phyloP scores from a whole-genome alignment of 495 filamentous ascomycete species.

The Astrothelium subdiscretum region DNA sequence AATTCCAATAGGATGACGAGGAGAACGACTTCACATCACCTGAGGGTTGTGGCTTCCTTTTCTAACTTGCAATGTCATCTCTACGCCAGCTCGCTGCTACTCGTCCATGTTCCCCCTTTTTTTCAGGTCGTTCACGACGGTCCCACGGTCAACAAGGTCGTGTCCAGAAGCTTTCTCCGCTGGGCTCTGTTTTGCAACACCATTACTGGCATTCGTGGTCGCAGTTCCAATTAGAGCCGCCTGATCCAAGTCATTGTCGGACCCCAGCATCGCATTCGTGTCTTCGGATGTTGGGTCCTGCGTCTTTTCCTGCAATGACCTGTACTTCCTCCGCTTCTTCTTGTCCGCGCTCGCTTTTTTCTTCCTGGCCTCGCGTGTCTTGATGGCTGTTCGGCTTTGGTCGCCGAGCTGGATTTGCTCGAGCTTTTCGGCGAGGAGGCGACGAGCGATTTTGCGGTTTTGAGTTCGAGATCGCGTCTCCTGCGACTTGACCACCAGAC shows the following conservation, averaged over 20 bases:
- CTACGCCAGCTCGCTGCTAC: too few species aligned
- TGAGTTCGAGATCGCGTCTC: constrained; percentile 76
- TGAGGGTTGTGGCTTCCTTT: too few species aligned
- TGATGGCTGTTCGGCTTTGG: constrained; percentile 44
- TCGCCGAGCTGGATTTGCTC: constrained; percentile 56
- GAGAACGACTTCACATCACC: too few species aligned
- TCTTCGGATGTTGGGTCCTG: neutral
- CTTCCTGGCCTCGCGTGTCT: constrained; percentile 41
- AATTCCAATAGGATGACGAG: too few species aligned
- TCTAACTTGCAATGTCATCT: too few species aligned
- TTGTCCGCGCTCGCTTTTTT: constrained; percentile 57
- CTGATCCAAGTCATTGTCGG: neutral
- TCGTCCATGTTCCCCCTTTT: too few species aligned
- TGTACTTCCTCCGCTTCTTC: constrained; percentile 57
- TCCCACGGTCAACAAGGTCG: too few species aligned
- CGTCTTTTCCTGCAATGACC: constrained; percentile 34
- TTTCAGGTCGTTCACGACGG: too few species aligned
- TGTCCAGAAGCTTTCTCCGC: too few species aligned
- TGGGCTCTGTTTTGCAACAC: too few species aligned
- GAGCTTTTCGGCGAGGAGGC: constrained; percentile 62
- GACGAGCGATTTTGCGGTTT: constrained; percentile 79
- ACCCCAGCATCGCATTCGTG: neutral
- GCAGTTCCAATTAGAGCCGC: neutral
- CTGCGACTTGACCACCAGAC: constrained; percentile 84
- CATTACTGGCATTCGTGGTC: too few species aligned